Evolutionary conservation across 2,329 filamentous ascomycete genomes (phyloP), one percentile per base, ranked within the genome.

Genomic region (Curvularia sp.): DNA sequence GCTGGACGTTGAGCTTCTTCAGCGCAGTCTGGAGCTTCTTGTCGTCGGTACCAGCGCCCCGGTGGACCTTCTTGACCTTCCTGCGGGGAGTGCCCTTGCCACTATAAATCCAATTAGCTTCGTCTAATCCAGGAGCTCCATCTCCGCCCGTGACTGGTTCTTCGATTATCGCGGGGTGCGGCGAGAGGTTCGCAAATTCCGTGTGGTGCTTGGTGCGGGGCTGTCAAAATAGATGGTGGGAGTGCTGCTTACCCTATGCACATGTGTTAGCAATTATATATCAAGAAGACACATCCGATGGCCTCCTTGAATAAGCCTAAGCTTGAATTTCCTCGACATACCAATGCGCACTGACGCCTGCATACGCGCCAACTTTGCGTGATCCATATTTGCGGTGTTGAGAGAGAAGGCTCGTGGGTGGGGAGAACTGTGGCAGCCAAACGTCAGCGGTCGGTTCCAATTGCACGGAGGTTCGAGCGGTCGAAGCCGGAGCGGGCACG

Each of bases 1-100:
- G 95, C 88, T 99, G 95, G 60, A 96, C 94, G 84, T 98, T 98
- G 81, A 99, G 89, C 90, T 99, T 99, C 91, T 99, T 99, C 71
- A 99, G 87, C 64, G 92, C 85, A 64, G 89, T 88, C 85, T 99
- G 95, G 68, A 99, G 92, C 89, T 99, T 99, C 92, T 97, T 98
- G 89, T 99, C 95, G 80, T 99, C 95, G 81, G 91, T 92, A 79
- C 90, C 92, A 70, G 91, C 91, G 81, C 88, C 91, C 81, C 92
- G 92, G 83, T 96, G 92, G 71, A 94, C 91, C 84, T 96, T 96
- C 92, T 98, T 99, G 82, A 95, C 90, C 88, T 96, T 96, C 85
- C 95, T 88, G 85, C 95, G 88, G 78, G 95, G 95, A 73, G 95
- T 97, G 76, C 95, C 95, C 88, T 99, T 99, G 85, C 95, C 95